Base-by-base conservation (phyloP, 1,284 basidiomycete genomes). In the Ceratobasidium sp. region DNA sequence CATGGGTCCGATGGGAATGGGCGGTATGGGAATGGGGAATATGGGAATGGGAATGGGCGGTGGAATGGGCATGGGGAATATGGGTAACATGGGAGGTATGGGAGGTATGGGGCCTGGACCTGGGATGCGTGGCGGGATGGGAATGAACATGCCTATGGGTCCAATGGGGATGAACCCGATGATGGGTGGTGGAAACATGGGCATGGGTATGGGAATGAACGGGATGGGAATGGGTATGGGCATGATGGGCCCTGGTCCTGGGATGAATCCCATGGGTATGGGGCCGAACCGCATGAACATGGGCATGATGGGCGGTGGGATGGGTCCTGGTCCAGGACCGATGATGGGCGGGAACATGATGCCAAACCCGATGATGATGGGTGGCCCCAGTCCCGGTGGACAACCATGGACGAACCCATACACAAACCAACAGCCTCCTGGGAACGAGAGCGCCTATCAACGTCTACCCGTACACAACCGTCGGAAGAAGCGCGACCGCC, bases 391-490 rank as follows among this genome's bases (percentile, higher is more conserved):
- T 7, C 8, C 10, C 45, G 10, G 7, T 6, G 27, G 60, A 10
- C 54, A 54, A 17, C 56, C 49, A 12, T 72, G 60, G 68, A 55
- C 53, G n/a, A 70, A 69, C n/a, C 81, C 83, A 54, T 89, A 85
- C 77, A 74, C 82, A 60, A 86, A 83, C 71, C 87, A 89, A 75
- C 88, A 89, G 76, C 83, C 84, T 45, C 80, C 83, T 53, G 83
- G 83, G 5, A 85, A 86, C 75, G 91, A 92, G 72, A 91, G 90
- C 13, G 88, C 91, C n/a, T 93, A 93, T 77, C 91, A 93, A 77
- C 83, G 91, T 53, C 76, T 92, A 58, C 90, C 91, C 32, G 78
- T 92, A 69, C 93, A 92, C 75, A 91, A 90, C 73, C 81, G 91
- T 70, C 82, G 91, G 69, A 80, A 89, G 75, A 93, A 93, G 79